Base-by-base conservation (phyloP, 768 basidiomycete species). In the Calocybe gangraenosa region DNA sequence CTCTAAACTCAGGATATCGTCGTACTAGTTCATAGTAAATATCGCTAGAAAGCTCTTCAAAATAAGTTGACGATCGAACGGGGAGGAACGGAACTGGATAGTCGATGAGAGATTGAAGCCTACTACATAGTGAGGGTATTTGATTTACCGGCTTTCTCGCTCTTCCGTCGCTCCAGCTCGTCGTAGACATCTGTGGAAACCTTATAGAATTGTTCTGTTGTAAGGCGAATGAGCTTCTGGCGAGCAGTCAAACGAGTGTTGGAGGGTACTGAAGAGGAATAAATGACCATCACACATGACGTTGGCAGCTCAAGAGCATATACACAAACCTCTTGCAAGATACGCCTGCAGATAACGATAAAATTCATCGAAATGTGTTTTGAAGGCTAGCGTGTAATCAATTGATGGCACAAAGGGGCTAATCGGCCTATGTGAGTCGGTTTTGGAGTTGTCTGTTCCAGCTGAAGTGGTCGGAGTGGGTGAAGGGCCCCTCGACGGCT, bases 141-240 rank as follows among this genome's bases (percentile, higher is more conserved):
- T n/a, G 34, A n/a, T n/a, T n/a, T 59, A 80, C 90, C 81, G 69
- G 88, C 82, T 46, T 82, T 84, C 50, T 85, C 76, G 43, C 74
- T 79, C 67, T 85, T 81, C 50, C 95, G 71, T 25, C 96, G 81
- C 36, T 95, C 70, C 42, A 97, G 75, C 61, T 99, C 96, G 63
- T 98, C 96, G 60, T 92, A 98, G 2, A 98, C 95, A 63, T 99
- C 96, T 7, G 95, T 98, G 5, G 92, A 94, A 2, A 99, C 74
- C 62, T 99, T 96, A 56, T 96, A 91, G 57, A 98, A 97, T 64
- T 99, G 96, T 56, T 95, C 90, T 50, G 86, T 83, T 3, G 95
- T 96, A 48, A 99, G 76, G 31, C 92, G 78, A 37, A 93, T 97
- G 50, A 98, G 82, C 67, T 99, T 99, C 63, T 91, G 87, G 32